Evolutionary conservation across 192 early-diverging fungal species (phyloP).

Genomic region (Linnemannia exigua): DNA sequence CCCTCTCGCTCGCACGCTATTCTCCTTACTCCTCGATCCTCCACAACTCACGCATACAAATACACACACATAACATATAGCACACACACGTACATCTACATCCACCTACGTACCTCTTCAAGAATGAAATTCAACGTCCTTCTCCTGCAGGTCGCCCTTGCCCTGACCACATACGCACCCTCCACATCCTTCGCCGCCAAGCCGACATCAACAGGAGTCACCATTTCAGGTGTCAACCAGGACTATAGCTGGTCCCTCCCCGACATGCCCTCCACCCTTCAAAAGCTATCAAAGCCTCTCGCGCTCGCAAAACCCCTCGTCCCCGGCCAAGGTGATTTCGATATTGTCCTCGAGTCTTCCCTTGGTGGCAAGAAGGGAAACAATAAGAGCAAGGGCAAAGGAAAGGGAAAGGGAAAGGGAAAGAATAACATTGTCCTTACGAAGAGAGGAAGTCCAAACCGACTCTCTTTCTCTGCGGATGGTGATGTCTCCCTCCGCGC

Average conservation of each 20-base stretch:
- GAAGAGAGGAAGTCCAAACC: background rate
- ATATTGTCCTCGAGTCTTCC: slow-evolving; percentile 30
- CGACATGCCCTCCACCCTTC: slow-evolving; percentile 20
- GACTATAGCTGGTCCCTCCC: slow-evolving; percentile 26
- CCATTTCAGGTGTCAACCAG: background rate
- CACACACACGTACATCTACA: background rate
- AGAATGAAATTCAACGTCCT: background rate
- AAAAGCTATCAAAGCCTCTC: slow-evolving; percentile 14
- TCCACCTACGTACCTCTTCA: background rate
- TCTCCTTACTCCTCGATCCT: too few relatives aligned
- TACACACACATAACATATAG: too few relatives aligned
- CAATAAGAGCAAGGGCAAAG: background rate
- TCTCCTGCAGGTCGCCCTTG: background rate
- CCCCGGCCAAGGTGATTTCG: slow-evolving; percentile 26
- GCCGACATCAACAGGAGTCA: background rate
- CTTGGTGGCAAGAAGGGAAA: too few relatives aligned
- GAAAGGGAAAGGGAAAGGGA: background rate
- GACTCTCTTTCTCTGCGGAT: background rate
- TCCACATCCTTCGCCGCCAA: background rate
- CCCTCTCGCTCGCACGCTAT: too few relatives aligned
- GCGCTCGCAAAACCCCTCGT: background rate
- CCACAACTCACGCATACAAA: too few relatives aligned
- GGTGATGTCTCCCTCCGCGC: background rate
- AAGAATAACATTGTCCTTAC: too few relatives aligned
- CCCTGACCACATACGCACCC: background rate